Evolutionary conservation across 1,139 yeast genomes (phyloP).

Genomic region (Saccharomyces pastorianus): DNA sequence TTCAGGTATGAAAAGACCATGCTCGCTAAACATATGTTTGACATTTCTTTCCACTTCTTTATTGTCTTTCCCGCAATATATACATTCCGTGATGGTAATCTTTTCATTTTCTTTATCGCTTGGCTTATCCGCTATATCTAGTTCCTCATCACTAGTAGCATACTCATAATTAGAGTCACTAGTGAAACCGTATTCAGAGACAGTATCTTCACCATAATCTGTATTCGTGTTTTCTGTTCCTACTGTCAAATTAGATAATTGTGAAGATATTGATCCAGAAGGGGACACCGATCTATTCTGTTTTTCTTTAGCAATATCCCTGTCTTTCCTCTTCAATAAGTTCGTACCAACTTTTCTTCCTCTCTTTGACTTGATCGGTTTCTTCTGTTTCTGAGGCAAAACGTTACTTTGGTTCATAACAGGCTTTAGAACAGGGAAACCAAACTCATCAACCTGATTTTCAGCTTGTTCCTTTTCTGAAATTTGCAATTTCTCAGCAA

Average conservation of each 20-base stretch:
- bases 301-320: background rate
- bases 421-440: conserved; percentile 39
- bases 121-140: conserved; percentile 11
- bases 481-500: conserved; percentile 61
- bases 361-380: background rate
- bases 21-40: conserved; percentile 65
- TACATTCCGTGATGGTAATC: conserved; percentile 32
- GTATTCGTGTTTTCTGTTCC: conserved; percentile 33
- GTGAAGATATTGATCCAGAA: conserved; percentile 46
- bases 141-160: conserved; percentile 23
- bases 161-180: conserved; percentile 40
- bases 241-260: conserved; percentile 50
- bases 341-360: background rate
- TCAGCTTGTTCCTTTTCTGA: conserved; percentile 36
- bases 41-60: conserved; percentile 53
- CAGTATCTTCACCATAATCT: conserved; percentile 42
- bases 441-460: conserved; percentile 55
- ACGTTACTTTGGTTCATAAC: conserved; percentile 12
- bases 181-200: conserved; percentile 41
- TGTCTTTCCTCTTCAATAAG: background rate
- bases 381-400: background rate
- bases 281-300: conserved; percentile 37
- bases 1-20: conserved; percentile 87
- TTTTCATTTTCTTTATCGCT: conserved; percentile 12
- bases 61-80: conserved; percentile 38